Percentiles rank a stretch among this genome's conserved stretches.
Evolutionary conservation across 495 filamentous ascomycete genomes (phyloP).

Genomic region (Xylaria curta): DNA sequence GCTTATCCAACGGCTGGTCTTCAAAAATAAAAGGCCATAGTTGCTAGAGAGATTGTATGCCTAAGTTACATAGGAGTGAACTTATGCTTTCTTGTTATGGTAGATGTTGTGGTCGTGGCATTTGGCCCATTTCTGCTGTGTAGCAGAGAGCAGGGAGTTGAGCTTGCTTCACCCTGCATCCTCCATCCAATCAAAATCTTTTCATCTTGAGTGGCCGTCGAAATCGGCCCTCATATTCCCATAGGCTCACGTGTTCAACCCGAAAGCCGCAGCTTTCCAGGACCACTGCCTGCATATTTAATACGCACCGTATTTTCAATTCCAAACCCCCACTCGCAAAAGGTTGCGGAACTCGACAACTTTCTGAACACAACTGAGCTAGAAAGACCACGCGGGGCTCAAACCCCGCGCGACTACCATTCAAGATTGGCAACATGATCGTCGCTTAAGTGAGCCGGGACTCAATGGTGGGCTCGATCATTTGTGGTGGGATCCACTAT

Average conservation of each 20-base stretch:
- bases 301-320: neutral
- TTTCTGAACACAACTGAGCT: neutral
- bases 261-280: neutral
- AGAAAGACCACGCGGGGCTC: neutral
- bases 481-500: constrained; percentile 8
- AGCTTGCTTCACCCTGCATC: neutral
- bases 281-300: neutral
- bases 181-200: neutral
- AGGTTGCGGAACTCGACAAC: neutral
- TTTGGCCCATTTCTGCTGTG: neutral
- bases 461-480: neutral
- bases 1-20: neutral
- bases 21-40: too few species aligned
- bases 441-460: neutral
- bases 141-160: neutral
- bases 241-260: neutral
- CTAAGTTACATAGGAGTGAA: too few species aligned
- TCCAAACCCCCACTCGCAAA: neutral
- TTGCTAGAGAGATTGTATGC: too few species aligned
- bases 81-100: neutral
- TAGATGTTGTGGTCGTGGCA: neutral
- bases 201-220: neutral
- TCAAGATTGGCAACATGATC: constrained; percentile 5
- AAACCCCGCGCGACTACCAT: neutral
- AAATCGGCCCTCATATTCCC: neutral